A percentile compares a stretch with the other conserved stretches of the same genome.
Conservation (phyloP, 2,329 filamentous ascomycete genomes). For the Calycina herbarum region DNA sequence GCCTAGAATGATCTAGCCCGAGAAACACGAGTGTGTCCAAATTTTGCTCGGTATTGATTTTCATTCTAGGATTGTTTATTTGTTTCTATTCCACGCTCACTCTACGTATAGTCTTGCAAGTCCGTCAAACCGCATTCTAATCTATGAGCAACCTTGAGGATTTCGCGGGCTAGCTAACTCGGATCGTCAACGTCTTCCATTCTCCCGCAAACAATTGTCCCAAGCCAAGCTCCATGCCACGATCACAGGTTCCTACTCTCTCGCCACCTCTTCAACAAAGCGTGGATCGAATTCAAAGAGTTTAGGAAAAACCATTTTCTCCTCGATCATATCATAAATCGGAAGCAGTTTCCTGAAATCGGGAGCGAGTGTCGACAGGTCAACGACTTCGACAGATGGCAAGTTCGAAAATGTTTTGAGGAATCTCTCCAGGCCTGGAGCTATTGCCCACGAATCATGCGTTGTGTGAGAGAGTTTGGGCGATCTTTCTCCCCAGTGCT, state of each 20-base stretch:
- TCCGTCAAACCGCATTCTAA: no score
- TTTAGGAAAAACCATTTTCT: conserved; percentile 5
- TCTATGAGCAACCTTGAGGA: no score
- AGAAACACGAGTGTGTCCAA: no score
- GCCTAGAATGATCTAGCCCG: no score
- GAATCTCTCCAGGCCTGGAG: conserved; percentile 19
- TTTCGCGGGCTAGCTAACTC: no score
- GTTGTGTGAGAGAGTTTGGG: neutral
- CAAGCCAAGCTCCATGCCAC: neutral
- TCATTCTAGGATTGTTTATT: no score
- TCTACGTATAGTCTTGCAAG: no score
- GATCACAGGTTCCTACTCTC: no score
- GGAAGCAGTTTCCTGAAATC: conserved; percentile 19
- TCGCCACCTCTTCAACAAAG: neutral
- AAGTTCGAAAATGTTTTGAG: conserved; percentile 16
- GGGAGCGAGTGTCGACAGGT: conserved; percentile 11
- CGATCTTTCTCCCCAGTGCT: conserved; percentile 3
- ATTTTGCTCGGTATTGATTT: no score
- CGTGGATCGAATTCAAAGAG: neutral
- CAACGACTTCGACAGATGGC: conserved; percentile 14
- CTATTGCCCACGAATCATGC: conserved; percentile 15
- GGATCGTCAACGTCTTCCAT: neutral
- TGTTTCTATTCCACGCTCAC: no score
- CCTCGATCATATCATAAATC: conserved; percentile 13
- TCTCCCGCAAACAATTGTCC: neutral